Base-by-base conservation (phyloP, 441 rosid species). In the Euphorbia corollata region DNA sequence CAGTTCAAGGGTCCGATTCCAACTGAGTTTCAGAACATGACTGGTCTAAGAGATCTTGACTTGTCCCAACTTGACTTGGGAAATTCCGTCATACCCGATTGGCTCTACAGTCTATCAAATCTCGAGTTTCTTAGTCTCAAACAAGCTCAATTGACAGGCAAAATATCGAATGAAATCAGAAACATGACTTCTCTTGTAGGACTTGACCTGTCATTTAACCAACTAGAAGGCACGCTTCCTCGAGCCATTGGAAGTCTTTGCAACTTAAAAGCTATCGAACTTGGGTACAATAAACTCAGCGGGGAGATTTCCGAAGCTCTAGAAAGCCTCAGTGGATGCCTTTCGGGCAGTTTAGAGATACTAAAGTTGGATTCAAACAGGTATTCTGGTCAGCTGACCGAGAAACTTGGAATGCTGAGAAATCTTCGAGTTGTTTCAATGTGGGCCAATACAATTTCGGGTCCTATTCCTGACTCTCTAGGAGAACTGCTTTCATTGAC, bases 381-480 rank as follows among this genome's bases (percentile, higher is more conserved):
- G 50, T 61, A 9, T 20, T 38, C 64, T 3, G 64, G 64, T 8
- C 30, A 38, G 19, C 2, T 61, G 13, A 12, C 30, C 19, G 47
- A 61, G 10, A 43, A 38, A 39, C 47, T 61, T 11, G 64, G 64
- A 2, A 41, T 18, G 24, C 27, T 61, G 30, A 12, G 50, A 22
- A 62, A 43, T 22, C 65, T 62, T 22, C 54, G 30, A 10, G 11
- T 36, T 34, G n/a, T 53, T 22, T 55, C 61, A 4, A 22, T 56
- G 13, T 38, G 62, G 62, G 61, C 48, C 4, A 55, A 66, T 56
- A 9, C 50, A 7, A 23, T 66, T 38, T 55, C 62, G 12, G 69
- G 69, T 66, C 69, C 69, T 8, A 16, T 66, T 55, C 61, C 62
- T 15, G 62, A 55, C 3, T 55, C 69, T 22, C 0, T 66, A 13